These are phyloP conservation scores for Colletotrichum lindemuthianum DNA, from an alignment of 2,329 filamentous ascomycete species.

Conservation along the genomic window DNA sequence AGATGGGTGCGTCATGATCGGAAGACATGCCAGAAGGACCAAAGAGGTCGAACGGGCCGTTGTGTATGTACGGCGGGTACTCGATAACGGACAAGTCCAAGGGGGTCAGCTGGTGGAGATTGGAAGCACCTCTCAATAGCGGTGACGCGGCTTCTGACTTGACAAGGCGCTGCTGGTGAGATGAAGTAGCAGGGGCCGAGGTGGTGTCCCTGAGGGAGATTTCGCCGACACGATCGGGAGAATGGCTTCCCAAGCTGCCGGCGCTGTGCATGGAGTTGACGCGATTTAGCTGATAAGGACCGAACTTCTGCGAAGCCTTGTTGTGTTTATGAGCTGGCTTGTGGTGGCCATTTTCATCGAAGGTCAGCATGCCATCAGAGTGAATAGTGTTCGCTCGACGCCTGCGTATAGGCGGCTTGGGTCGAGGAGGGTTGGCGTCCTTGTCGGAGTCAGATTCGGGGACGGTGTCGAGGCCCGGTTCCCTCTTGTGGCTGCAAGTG, in stretches of 20 bases:
- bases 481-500: constrained; percentile 72
- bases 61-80: constrained; percentile 59
- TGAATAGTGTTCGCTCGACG: constrained; percentile 71
- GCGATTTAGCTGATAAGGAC: constrained; percentile 69
- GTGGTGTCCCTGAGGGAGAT: constrained; percentile 51
- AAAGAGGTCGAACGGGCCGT: constrained; percentile 63
- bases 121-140: constrained; percentile 57
- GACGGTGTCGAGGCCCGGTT: constrained; percentile 68
- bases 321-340: constrained; percentile 70
- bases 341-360: constrained; percentile 73
- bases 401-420: constrained; percentile 58
- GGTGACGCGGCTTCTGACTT: constrained; percentile 73
- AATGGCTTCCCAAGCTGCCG: constrained; percentile 58
- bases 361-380: constrained; percentile 67
- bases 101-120: constrained; percentile 64
- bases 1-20: constrained; percentile 66
- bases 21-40: constrained; percentile 56
- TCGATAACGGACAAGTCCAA: constrained; percentile 68
- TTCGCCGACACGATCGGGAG: constrained; percentile 54
- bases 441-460: constrained; percentile 71
- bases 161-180: constrained; percentile 61
- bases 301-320: constrained; percentile 69
- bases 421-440: constrained; percentile 48
- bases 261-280: constrained; percentile 67
- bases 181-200: constrained; percentile 49